Conservation (phyloP, 108 stramenopile species). For the Cyclotella baltica region DNA sequence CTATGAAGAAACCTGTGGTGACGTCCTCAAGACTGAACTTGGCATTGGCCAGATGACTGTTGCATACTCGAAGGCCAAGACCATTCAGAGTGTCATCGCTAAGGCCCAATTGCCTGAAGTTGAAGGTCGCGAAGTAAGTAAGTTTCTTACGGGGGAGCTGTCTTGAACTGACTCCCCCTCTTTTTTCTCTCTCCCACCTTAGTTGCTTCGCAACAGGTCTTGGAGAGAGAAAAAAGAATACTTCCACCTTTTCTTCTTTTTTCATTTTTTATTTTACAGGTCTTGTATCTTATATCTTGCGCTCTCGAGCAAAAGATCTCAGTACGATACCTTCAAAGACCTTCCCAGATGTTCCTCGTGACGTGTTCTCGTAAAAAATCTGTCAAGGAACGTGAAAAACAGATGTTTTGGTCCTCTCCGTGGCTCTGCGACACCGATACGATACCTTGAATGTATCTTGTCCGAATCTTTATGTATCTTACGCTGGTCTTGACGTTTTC, state of each 20-base stretch:
- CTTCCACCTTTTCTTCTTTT: background rate
- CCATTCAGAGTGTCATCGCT: constrained; percentile 6
- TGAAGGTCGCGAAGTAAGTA: constrained; percentile 4
- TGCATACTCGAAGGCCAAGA: constrained; percentile 8
- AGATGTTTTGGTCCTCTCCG: too few relatives aligned
- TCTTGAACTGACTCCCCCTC: background rate
- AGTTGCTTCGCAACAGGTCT: background rate
- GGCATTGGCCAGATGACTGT: background rate
- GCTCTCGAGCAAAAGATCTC: background rate
- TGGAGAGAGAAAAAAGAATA: background rate
- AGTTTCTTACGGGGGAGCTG: constrained; percentile 2
- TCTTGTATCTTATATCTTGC: background rate
- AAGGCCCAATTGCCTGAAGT: background rate
- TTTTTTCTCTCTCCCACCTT: background rate
- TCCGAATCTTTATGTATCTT: too few relatives aligned
- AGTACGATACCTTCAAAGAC: background rate
- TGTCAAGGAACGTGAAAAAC: too few relatives aligned
- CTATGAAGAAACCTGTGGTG: background rate
- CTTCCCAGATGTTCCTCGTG: too few relatives aligned
- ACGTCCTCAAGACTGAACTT: background rate
- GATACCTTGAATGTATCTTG: too few relatives aligned
- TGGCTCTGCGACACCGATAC: too few relatives aligned
- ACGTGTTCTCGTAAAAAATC: too few relatives aligned
- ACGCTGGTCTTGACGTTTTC: too few relatives aligned
- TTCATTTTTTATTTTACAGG: background rate